Evolutionary conservation across 2,329 filamentous ascomycete species (phyloP).

Genomic region (Fusarium tjaetaba): DNA sequence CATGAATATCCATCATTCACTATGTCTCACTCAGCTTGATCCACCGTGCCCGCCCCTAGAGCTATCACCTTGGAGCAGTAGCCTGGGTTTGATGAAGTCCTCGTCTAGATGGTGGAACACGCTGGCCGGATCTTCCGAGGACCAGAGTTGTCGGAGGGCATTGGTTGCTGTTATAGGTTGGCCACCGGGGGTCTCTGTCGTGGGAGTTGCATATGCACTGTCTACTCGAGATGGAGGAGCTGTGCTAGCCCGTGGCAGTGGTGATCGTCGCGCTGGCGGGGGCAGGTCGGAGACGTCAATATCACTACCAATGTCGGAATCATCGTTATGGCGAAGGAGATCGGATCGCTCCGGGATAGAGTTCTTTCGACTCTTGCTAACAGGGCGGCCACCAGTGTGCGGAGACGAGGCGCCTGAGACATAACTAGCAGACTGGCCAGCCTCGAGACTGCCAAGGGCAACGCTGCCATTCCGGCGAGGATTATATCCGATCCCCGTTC

Average conservation of each 20-base stretch:
- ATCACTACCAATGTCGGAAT: slow-evolving; percentile 70
- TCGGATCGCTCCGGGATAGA: slow-evolving; percentile 65
- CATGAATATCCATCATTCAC: slow-evolving; percentile 9
- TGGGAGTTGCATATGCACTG: slow-evolving; percentile 46
- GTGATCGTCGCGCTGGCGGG: slow-evolving; percentile 63
- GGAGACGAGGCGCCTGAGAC: slow-evolving; percentile 65
- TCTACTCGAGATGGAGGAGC: slow-evolving; percentile 40
- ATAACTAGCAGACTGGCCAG: slow-evolving; percentile 56
- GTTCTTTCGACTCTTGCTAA: slow-evolving; percentile 64
- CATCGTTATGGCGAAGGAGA: slow-evolving; percentile 61
- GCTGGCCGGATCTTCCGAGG: slow-evolving; percentile 86
- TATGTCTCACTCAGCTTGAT: slow-evolving; percentile 27
- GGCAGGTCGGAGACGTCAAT: slow-evolving; percentile 74
- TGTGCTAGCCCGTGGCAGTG: slow-evolving; percentile 46
- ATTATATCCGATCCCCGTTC: slow-evolving; percentile 79
- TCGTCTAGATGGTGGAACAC: slow-evolving; percentile 95
- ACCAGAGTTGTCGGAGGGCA: slow-evolving; percentile 83
- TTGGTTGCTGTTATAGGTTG: slow-evolving; percentile 74
- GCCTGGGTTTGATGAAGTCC: slow-evolving; percentile 91
- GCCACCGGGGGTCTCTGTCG: slow-evolving; percentile 42
- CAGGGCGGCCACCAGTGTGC: slow-evolving; percentile 53
- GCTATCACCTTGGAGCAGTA: slow-evolving; percentile 78
- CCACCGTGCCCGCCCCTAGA: slow-evolving; percentile 43
- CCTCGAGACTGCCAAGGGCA: slow-evolving; percentile 63
- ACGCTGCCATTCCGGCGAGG: slow-evolving; percentile 74